Conservation (phyloP, 2,329 filamentous ascomycete genomes). For the Fusarium udum region DNA sequence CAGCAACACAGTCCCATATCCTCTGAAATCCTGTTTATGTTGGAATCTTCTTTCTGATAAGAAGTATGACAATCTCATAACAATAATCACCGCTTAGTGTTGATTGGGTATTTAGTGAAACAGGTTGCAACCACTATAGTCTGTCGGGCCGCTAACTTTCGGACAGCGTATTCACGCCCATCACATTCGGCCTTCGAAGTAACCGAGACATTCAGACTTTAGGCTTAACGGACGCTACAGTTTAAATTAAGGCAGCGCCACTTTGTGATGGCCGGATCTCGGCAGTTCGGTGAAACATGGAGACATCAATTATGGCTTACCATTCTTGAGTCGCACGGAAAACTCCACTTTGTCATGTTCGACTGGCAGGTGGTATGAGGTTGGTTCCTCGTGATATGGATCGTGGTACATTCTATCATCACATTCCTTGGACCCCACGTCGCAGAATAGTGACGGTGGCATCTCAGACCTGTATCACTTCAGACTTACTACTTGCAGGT, state of each 20-base stretch:
- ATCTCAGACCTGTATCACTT: not conserved
- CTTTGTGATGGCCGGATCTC: not conserved
- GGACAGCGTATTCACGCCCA: not conserved
- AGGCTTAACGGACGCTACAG: not conserved
- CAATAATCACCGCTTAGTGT: too few species aligned
- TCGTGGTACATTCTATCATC: not conserved
- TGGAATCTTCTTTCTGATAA: not conserved
- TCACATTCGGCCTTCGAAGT: not conserved
- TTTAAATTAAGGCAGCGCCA: not conserved
- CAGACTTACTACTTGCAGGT: not conserved
- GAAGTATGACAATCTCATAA: too few species aligned
- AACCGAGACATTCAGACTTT: not conserved
- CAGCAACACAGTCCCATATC: not conserved
- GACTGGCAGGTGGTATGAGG: accelerated
- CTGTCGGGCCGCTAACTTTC: not conserved
- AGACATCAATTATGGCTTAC: not conserved
- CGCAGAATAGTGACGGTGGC: too few species aligned
- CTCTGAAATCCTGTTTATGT: not conserved
- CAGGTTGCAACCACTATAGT: not conserved
- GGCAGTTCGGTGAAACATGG: not conserved
- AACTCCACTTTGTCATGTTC: too few species aligned
- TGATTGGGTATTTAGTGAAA: not conserved
- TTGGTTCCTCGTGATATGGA: too few species aligned
- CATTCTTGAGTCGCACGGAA: not conserved
- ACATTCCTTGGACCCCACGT: not conserved